Evolutionary conservation across 306 rosid species (phyloP).

Genomic region (Trifolium subterraneum): DNA sequence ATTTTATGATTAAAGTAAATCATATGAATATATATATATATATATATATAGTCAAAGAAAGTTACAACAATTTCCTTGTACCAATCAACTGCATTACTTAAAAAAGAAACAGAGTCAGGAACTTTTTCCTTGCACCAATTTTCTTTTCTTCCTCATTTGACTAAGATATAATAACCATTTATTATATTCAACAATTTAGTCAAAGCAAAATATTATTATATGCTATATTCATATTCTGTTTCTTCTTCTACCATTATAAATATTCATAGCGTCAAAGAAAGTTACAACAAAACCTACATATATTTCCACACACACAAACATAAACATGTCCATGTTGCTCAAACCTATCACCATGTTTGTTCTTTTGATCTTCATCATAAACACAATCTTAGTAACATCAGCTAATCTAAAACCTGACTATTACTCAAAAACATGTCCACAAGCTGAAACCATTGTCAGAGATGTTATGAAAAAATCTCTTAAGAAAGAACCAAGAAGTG

Average conservation of each 20-base stretch:
- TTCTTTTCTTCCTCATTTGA: too few relatives aligned
- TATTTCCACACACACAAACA: neutral
- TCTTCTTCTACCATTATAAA: constrained; percentile 4
- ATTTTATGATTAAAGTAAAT: too few relatives aligned
- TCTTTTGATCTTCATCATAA: neutral
- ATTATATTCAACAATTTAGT: too few relatives aligned
- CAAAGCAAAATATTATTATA: neutral
- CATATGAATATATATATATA: too few relatives aligned
- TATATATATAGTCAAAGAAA: too few relatives aligned
- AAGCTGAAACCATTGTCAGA: constrained; percentile 62
- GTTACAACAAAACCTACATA: neutral
- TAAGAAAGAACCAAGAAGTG: constrained; percentile 65
- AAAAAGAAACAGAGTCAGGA: too few relatives aligned
- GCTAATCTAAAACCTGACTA: constrained; percentile 22
- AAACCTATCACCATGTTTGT: neutral
- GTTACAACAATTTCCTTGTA: too few relatives aligned
- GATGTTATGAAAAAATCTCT: constrained; percentile 67
- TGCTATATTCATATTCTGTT: constrained; percentile 1
- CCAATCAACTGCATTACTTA: too few relatives aligned
- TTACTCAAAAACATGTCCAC: constrained; percentile 65
- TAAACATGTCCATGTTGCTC: neutral
- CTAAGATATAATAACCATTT: too few relatives aligned
- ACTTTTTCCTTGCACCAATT: too few relatives aligned
- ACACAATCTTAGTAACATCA: neutral
- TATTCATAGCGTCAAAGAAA: neutral